A percentile compares a stretch with the other conserved stretches of the same genome.
Evolutionary conservation across 148 eudicot genomes (phyloP).

Genomic region (Polygonum aviculare): DNA sequence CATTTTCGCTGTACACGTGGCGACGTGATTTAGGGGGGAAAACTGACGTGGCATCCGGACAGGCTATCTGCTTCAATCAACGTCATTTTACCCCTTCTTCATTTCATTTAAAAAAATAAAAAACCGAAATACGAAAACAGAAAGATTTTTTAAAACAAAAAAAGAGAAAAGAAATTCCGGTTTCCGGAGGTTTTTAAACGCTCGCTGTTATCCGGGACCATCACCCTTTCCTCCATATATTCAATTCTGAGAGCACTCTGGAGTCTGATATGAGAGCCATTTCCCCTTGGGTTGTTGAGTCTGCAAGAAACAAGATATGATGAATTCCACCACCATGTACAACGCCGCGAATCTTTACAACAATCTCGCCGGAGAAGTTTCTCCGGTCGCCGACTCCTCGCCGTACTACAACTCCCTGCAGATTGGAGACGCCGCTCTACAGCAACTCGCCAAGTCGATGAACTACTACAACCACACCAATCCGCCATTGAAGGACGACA

Average conservation of each 20-base stretch:
- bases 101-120: not conserved
- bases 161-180: not conserved
- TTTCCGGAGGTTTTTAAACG: not conserved
- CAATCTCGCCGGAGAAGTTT: not conserved
- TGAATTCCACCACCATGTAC: not conserved
- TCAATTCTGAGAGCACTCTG: not conserved
- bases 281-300: not conserved
- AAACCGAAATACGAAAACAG: not conserved
- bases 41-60: not conserved
- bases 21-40: not conserved
- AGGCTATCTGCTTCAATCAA: not conserved
- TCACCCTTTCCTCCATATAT: not conserved
- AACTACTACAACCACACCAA: not conserved
- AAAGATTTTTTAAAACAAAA: too few relatives aligned
- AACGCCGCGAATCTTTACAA: not conserved
- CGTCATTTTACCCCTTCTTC: not conserved
- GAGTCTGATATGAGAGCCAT: not conserved
- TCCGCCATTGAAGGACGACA: conserved; percentile 39
- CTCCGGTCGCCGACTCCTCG: not conserved
- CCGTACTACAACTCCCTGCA: not conserved
- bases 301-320: not conserved
- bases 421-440: not conserved
- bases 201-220: not conserved
- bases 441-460: not conserved
- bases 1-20: not conserved